These are phyloP conservation scores for Leccinum sublutescens DNA, from an alignment of 768 basidiomycete genomes.

Conservation along the genomic window DNA sequence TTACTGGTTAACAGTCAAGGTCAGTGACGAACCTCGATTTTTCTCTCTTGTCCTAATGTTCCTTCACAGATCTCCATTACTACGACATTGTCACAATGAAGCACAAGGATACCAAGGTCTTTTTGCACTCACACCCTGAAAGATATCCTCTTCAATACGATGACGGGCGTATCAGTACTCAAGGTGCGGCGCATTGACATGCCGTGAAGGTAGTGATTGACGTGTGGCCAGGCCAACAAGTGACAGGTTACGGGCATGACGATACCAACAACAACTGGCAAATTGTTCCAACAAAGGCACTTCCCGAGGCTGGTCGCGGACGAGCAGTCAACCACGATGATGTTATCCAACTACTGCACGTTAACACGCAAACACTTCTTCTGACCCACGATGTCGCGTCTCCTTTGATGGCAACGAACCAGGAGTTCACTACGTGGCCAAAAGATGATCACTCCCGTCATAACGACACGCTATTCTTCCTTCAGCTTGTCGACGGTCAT, in stretches of 20 bases:
- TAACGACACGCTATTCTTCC: slow-evolving; percentile 87
- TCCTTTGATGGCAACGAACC: slow-evolving; percentile 95
- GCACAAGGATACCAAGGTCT: slow-evolving; percentile 93
- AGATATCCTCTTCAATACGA: slow-evolving; percentile 91
- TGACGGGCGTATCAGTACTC: slow-evolving; percentile 92
- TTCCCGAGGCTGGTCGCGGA: slow-evolving; percentile 92
- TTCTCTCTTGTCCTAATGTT: neutral
- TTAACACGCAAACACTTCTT: slow-evolving; percentile 77
- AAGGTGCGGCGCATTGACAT: slow-evolving; percentile 48
- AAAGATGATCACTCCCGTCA: slow-evolving; percentile 73
- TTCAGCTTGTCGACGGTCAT: slow-evolving; percentile 69
- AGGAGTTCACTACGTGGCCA: slow-evolving; percentile 94
- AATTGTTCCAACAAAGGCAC: slow-evolving; percentile 89
- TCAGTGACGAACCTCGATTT: slow-evolving; percentile 33
- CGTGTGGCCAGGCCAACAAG: slow-evolving; percentile 73
- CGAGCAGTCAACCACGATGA: slow-evolving; percentile 90
- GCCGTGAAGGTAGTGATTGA: neutral
- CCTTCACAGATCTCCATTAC: slow-evolving; percentile 82
- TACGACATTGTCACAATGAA: slow-evolving; percentile 83
- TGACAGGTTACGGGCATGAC: slow-evolving; percentile 92
- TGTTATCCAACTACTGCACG: slow-evolving; percentile 83
- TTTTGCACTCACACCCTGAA: slow-evolving; percentile 90
- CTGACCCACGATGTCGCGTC: slow-evolving; percentile 98
- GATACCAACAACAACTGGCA: slow-evolving; percentile 97
- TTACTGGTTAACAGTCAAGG: slow-evolving; percentile 90